phyloP scores from a whole-genome alignment of 306 rosid species.

The Ormosia semicastrata region DNA sequence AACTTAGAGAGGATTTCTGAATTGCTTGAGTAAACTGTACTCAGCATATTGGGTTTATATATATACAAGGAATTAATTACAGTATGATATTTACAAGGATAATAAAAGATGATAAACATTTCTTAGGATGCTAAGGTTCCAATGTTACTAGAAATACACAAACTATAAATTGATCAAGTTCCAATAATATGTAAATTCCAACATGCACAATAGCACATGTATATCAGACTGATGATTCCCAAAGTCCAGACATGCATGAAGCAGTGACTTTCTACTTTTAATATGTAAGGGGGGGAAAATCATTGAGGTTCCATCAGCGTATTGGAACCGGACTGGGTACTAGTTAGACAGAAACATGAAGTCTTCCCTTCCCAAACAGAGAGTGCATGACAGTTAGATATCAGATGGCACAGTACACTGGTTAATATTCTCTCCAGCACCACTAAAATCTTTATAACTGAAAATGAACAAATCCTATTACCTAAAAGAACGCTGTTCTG shows the following conservation, averaged over 20 bases:
- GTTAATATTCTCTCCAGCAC: slow-evolving; percentile 10
- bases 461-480: slow-evolving; percentile 24
- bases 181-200: no score
- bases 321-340: background rate
- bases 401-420: slow-evolving; percentile 12
- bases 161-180: no score
- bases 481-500: slow-evolving; percentile 93
- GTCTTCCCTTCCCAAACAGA: slow-evolving; percentile 3
- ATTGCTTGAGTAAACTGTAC: no score
- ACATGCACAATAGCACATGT: background rate
- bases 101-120: no score
- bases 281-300: background rate
- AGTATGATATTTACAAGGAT: no score
- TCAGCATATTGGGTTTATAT: no score
- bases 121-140: no score
- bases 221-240: background rate
- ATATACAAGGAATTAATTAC: no score
- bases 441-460: slow-evolving; percentile 9
- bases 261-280: background rate
- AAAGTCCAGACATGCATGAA: background rate
- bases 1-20: no score
- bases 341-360: background rate
- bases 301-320: background rate
- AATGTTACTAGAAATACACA: no score
- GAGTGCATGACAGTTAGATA: slow-evolving; percentile 4